Percentiles rank a stretch among this genome's conserved stretches.
Evolutionary conservation across 129 eudicot species (phyloP).

Genomic region (Escallonia herrerae): DNA sequence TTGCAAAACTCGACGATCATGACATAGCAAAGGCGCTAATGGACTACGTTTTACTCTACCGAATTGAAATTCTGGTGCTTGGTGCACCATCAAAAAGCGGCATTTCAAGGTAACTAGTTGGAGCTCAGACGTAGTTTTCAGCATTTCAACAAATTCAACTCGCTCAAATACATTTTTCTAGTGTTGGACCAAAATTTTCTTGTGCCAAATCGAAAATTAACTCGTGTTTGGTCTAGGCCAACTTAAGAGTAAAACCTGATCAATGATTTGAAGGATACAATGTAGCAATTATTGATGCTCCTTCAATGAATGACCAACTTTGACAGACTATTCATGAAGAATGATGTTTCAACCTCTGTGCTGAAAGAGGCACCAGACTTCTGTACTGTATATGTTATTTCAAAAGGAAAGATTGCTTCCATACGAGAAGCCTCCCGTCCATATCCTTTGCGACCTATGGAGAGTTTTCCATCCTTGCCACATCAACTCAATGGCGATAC

Average conservation of each 20-base stretch:
- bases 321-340: constrained; percentile 5
- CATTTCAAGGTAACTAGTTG: constrained; percentile 1
- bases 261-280: too few relatives aligned
- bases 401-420: constrained; percentile 8
- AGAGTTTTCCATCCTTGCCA: not conserved
- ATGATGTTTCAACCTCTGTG: not conserved
- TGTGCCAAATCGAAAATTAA: too few relatives aligned
- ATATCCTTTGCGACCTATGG: not conserved
- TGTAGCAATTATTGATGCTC: not conserved
- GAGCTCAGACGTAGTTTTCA: too few relatives aligned
- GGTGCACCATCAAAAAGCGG: constrained; percentile 7
- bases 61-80: constrained; percentile 10
- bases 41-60: not conserved
- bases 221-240: too few relatives aligned
- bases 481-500: not conserved
- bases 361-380: constrained; percentile 11
- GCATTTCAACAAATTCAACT: too few relatives aligned
- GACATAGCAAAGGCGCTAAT: constrained; percentile 11
- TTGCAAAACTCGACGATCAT: not conserved
- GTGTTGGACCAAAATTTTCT: too few relatives aligned
- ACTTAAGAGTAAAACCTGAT: too few relatives aligned
- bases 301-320: constrained; percentile 3
- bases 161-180: too few relatives aligned
- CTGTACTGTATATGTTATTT: constrained; percentile 9
- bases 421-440: constrained; percentile 3